These are phyloP conservation scores for Pythium graminicola DNA, from an alignment of 352 stramenopile genomes.

Conservation along the genomic window DNA sequence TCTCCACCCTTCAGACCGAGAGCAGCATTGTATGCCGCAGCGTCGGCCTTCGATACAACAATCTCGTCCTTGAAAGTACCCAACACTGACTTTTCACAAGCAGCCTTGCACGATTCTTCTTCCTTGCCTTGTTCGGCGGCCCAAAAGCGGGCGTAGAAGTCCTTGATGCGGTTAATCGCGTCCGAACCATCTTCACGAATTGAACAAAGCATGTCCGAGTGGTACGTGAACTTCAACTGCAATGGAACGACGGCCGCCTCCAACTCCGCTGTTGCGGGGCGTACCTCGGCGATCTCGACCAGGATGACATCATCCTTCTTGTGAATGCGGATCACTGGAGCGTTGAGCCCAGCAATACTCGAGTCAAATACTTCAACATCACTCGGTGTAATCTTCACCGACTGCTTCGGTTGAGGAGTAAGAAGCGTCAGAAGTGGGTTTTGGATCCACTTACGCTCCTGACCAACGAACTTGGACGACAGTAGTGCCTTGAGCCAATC, in stretches of 20 bases:
- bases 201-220: constrained; percentile 36
- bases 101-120: constrained; percentile 45
- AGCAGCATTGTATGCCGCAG: constrained; percentile 51
- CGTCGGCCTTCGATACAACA: constrained; percentile 45
- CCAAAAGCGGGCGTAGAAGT: constrained; percentile 76
- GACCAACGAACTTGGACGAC: constrained; percentile 41
- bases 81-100: constrained; percentile 53
- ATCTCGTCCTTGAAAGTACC: constrained; percentile 61
- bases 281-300: constrained; percentile 48
- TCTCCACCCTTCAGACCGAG: constrained; percentile 35
- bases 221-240: constrained; percentile 49
- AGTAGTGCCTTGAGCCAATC: constrained; percentile 53
- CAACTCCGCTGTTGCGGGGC: constrained; percentile 47
- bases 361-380: constrained; percentile 16
- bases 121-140: constrained; percentile 54
- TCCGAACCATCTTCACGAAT: constrained; percentile 41
- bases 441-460: constrained; percentile 55
- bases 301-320: constrained; percentile 33
- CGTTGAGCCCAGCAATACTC: constrained; percentile 23
- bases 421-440: constrained; percentile 60
- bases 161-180: constrained; percentile 56
- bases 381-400: constrained; percentile 22
- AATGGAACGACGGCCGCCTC: constrained; percentile 37
- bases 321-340: constrained; percentile 47
- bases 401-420: constrained; percentile 39